A percentile compares a stretch with the other conserved stretches of the same genome.
Conservation (phyloP, 106 monocot genomes). For the Triglochin maritima region DNA sequence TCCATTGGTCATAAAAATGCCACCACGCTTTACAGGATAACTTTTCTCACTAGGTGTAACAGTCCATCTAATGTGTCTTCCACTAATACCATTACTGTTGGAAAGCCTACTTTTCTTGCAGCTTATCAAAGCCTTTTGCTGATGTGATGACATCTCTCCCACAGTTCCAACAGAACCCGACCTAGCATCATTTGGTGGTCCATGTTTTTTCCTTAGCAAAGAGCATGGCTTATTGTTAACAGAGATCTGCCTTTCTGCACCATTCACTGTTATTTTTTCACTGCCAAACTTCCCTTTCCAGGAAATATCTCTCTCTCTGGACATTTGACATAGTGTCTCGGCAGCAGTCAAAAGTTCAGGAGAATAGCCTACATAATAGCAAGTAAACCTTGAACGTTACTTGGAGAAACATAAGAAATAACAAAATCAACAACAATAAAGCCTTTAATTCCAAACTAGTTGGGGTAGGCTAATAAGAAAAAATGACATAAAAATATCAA, state of each 20-base stretch:
- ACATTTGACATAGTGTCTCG: conserved; percentile 26
- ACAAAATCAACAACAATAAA: no score
- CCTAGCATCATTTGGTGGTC: conserved; percentile 5
- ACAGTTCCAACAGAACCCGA: conserved; percentile 21
- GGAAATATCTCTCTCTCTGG: neutral
- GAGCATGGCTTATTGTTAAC: conserved; percentile 24
- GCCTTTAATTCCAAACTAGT: no score
- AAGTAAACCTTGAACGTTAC: neutral
- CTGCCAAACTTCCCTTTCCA: neutral
- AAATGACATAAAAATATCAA: no score
- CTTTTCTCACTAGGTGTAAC: conserved; percentile 9
- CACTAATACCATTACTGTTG: conserved; percentile 12
- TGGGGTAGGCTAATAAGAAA: no score
- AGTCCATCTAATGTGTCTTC: conserved; percentile 29
- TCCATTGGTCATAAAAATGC: neutral
- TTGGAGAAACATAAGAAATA: no score
- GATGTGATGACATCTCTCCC: conserved; percentile 11
- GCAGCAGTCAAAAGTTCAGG: conserved; percentile 38
- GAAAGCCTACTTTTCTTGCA: conserved; percentile 24
- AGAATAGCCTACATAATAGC: conserved; percentile 23
- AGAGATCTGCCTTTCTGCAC: conserved; percentile 24
- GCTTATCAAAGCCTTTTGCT: conserved; percentile 14
- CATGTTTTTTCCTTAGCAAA: conserved; percentile 7
- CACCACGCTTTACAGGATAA: conserved; percentile 24
- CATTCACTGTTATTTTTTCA: conserved; percentile 24